A percentile compares a stretch with the other conserved stretches of the same genome.
These are phyloP conservation scores for Monilinia fructigena DNA, from an alignment of 2,329 filamentous ascomycete genomes.

Conservation along the genomic window DNA sequence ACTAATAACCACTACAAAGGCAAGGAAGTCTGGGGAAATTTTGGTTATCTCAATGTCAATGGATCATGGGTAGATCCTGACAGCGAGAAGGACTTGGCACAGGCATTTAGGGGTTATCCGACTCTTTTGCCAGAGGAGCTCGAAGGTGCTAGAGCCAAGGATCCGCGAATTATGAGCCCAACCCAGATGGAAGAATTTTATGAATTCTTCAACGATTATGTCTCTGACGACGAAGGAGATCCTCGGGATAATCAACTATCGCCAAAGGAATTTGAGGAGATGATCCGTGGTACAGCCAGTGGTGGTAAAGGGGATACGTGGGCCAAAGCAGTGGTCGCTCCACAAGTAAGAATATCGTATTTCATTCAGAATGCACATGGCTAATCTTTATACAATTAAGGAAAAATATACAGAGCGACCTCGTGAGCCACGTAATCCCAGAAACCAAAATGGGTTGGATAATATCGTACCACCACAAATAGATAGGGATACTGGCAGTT, in stretches of 20 bases:
- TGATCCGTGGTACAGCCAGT: slow-evolving; percentile 40
- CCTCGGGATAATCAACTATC: slow-evolving; percentile 43
- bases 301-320: slow-evolving; percentile 21
- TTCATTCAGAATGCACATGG: slow-evolving; percentile 26
- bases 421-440: slow-evolving; percentile 2
- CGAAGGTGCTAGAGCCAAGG: slow-evolving; percentile 14
- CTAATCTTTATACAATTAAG: slow-evolving; percentile 23
- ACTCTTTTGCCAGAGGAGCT: slow-evolving; percentile 13
- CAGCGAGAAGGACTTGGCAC: slow-evolving; percentile 28
- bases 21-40: slow-evolving; percentile 31
- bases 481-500: slow-evolving; percentile 34
- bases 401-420: slow-evolving; percentile 26
- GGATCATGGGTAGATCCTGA: slow-evolving; percentile 39
- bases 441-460: neutral
- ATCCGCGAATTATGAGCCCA: slow-evolving; percentile 28
- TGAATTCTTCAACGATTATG: slow-evolving; percentile 31
- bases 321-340: slow-evolving; percentile 8
- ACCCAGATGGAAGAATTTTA: slow-evolving; percentile 32
- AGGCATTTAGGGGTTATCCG: slow-evolving; percentile 27
- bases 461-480: slow-evolving; percentile 27
- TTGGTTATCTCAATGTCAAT: slow-evolving; percentile 35
- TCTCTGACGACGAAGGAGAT: slow-evolving; percentile 46
- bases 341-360: slow-evolving; percentile 7
- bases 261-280: slow-evolving; percentile 46
- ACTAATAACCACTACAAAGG: slow-evolving; percentile 31